phyloP scores from a whole-genome alignment of 2,329 filamentous ascomycete genomes.

The Fusarium palustre region DNA sequence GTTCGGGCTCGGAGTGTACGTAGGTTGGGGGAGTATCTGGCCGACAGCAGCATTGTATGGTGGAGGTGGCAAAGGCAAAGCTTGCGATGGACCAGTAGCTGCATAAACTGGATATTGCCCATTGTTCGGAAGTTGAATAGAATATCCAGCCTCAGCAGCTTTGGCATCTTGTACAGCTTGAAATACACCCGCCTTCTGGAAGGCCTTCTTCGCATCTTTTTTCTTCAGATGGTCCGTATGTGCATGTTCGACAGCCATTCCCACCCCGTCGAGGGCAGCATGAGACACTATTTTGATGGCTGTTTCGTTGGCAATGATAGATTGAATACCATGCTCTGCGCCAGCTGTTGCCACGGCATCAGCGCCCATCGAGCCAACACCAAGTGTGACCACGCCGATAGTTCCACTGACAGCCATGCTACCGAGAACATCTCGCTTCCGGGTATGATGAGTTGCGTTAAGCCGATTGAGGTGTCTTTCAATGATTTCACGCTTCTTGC shows the following conservation, averaged over 20 bases:
- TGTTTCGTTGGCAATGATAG: slow-evolving; percentile 50
- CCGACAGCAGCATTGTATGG: slow-evolving; percentile 22
- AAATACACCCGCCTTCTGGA: slow-evolving; percentile 50
- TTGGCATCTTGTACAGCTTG: slow-evolving; percentile 48
- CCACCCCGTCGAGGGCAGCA: slow-evolving; percentile 52
- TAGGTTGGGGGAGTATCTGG: neutral
- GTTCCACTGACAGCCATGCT: slow-evolving; percentile 55
- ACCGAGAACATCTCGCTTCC: slow-evolving; percentile 56
- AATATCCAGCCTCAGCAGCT: slow-evolving; percentile 44
- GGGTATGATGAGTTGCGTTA: slow-evolving; percentile 52
- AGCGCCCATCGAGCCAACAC: slow-evolving; percentile 52
- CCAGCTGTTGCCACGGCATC: slow-evolving; percentile 52
- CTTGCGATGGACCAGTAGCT: slow-evolving; percentile 7
- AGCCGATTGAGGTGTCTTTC: slow-evolving; percentile 53
- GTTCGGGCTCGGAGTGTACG: slow-evolving; percentile 1
- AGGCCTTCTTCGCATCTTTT: slow-evolving; percentile 51
- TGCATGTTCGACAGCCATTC: slow-evolving; percentile 52
- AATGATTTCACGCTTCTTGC: slow-evolving; percentile 57
- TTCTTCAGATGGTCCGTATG: slow-evolving; percentile 52
- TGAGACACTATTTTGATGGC: slow-evolving; percentile 53
- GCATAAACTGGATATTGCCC: slow-evolving; percentile 15
- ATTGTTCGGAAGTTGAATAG: slow-evolving; percentile 22
- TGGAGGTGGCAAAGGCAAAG: slow-evolving; percentile 24
- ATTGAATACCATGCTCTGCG: slow-evolving; percentile 51
- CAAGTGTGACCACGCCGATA: slow-evolving; percentile 53